These are phyloP conservation scores for Populus simonii DNA, from an alignment of 345 rosid genomes.

Conservation along the genomic window DNA sequence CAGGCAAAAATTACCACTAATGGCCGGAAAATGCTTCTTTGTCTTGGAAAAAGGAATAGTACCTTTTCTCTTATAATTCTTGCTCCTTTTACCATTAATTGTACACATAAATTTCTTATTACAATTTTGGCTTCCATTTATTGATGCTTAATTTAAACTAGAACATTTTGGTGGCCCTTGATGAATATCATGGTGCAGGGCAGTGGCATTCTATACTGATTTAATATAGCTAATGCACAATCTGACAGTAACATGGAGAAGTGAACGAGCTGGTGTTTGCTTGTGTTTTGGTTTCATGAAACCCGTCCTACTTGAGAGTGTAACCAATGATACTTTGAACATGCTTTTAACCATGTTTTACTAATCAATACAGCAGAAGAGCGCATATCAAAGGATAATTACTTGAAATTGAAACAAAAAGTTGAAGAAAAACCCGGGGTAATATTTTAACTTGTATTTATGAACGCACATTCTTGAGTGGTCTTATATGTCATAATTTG, in stretches of 20 bases:
- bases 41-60: too few species aligned
- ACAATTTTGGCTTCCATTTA: not conserved
- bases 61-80: too few species aligned
- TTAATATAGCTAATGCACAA: not conserved
- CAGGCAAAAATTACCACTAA: not conserved
- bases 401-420: conserved; percentile 48
- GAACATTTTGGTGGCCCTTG: not conserved
- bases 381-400: conserved; percentile 71
- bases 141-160: not conserved
- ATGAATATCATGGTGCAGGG: not conserved
- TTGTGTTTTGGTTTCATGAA: not conserved
- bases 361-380: conserved; percentile 45
- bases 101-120: not conserved
- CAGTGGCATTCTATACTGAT: not conserved
- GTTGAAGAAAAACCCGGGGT: conserved; percentile 80
- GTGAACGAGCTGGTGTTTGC: not conserved
- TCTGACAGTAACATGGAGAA: not conserved
- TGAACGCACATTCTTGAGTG: not conserved
- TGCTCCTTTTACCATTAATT: not conserved
- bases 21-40: not conserved
- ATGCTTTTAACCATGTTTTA: not conserved
- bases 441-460: not conserved
- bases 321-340: not conserved
- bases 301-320: not conserved
- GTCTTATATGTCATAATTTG: not conserved